phyloP scores from a whole-genome alignment of 495 filamentous ascomycete genomes.

The Tuber magnatum region DNA sequence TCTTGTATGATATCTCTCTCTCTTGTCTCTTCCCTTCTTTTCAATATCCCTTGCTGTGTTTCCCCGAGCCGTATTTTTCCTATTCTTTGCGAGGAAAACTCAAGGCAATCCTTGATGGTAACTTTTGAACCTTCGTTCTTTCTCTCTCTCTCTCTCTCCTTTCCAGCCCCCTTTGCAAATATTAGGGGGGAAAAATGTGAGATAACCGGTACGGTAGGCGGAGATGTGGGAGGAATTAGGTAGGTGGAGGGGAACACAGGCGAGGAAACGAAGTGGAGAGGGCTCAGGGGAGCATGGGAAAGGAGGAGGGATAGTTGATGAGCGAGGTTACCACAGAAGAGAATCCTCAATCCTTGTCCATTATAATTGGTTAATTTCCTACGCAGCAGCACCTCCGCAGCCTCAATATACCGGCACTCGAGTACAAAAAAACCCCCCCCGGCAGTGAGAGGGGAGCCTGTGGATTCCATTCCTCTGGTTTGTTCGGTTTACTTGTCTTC shows the following conservation, averaged over 20 bases:
- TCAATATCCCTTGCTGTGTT: background rate
- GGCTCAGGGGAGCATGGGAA: background rate
- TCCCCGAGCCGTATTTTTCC: background rate
- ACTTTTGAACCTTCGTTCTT: background rate
- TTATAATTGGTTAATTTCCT: slow-evolving; percentile 1
- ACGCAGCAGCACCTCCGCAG: background rate
- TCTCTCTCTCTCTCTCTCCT: background rate
- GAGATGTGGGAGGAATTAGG: slow-evolving; percentile 3
- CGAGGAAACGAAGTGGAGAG: slow-evolving; percentile 6
- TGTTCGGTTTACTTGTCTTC: slow-evolving; percentile 1
- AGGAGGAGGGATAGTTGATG: slow-evolving; percentile 4
- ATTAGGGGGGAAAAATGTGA: background rate
- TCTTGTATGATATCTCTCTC: slow-evolving; percentile 1
- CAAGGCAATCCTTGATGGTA: background rate
- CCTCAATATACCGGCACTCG: background rate
- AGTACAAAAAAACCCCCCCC: background rate
- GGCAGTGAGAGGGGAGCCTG: background rate
- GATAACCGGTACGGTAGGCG: background rate
- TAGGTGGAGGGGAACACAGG: slow-evolving; percentile 1
- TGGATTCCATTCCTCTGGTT: background rate
- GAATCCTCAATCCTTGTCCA: background rate
- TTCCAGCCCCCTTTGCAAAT: background rate
- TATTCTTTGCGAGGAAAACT: background rate
- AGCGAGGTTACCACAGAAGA: background rate
- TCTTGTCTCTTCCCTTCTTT: background rate